Evolutionary conservation across 495 filamentous ascomycete species (phyloP).

Genomic region (Aspergillus sclerotioniger): DNA sequence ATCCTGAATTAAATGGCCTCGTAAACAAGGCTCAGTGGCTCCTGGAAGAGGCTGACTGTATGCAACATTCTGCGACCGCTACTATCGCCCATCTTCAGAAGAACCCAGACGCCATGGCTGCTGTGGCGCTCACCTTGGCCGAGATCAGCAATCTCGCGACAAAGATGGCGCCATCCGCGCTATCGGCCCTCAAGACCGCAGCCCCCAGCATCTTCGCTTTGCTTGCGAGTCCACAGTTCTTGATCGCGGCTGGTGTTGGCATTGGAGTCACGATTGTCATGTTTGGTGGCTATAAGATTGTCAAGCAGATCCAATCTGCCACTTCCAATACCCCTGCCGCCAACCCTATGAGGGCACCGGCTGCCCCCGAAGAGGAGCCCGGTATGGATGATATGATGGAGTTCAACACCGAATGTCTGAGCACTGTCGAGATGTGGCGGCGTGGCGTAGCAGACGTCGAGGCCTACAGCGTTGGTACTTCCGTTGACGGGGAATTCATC

Average conservation of each 20-base stretch:
- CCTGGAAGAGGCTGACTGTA: slow-evolving; percentile 80
- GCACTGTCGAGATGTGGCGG: slow-evolving; percentile 76
- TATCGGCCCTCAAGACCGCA: slow-evolving; percentile 69
- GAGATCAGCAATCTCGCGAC: slow-evolving; percentile 79
- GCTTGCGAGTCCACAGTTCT: slow-evolving; percentile 85
- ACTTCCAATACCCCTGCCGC: slow-evolving; percentile 6
- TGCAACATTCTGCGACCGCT: slow-evolving; percentile 77
- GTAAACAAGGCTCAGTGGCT: slow-evolving; percentile 68
- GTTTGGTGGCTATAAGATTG: slow-evolving; percentile 94
- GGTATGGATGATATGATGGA: slow-evolving; percentile 60
- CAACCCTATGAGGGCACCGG: slow-evolving; percentile 7
- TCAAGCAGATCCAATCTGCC: slow-evolving; percentile 70
- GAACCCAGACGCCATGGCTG: slow-evolving; percentile 90
- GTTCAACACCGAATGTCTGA: slow-evolving; percentile 54
- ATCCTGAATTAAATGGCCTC: slow-evolving; percentile 61
- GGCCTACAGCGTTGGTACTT: slow-evolving; percentile 57
- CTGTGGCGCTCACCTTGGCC: slow-evolving; percentile 87
- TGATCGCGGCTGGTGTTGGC: slow-evolving; percentile 86
- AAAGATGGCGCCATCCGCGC: slow-evolving; percentile 82
- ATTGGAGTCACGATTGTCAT: slow-evolving; percentile 89
- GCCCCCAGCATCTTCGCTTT: slow-evolving; percentile 84
- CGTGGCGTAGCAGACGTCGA: slow-evolving; percentile 76
- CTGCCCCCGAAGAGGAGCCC: slow-evolving; percentile 8
- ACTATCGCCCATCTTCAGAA: slow-evolving; percentile 87
- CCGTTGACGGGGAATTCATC: slow-evolving; percentile 83